phyloP scores from a whole-genome alignment of 1,284 basidiomycete species.

The Chondrostereum purpureum region DNA sequence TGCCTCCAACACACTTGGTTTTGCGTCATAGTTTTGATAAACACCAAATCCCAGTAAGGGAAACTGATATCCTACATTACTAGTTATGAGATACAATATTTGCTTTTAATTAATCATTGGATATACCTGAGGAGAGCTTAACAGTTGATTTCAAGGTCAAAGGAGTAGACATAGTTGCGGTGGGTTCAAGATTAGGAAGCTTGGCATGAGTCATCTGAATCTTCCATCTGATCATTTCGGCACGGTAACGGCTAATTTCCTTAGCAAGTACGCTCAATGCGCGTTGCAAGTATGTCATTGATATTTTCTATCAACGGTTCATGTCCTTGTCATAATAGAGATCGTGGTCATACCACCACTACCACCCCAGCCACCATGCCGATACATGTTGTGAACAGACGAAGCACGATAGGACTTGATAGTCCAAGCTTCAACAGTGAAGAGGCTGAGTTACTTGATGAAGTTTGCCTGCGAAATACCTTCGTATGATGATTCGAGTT shows the following conservation, averaged over 20 bases:
- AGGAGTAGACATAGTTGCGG: background rate
- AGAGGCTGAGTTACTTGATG: background rate
- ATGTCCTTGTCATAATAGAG: background rate
- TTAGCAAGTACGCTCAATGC: too few relatives aligned
- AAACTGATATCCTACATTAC: conserved; percentile 47
- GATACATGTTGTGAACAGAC: background rate
- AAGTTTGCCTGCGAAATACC: background rate
- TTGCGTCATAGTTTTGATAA: conserved; percentile 62
- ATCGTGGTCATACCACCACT: background rate
- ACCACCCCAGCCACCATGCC: background rate
- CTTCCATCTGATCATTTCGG: too few relatives aligned
- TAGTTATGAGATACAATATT: conserved; percentile 3
- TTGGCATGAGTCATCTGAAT: too few relatives aligned
- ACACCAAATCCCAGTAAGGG: conserved; percentile 81
- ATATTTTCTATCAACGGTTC: conserved; percentile 1
- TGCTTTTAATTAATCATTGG: background rate
- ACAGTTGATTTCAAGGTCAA: background rate
- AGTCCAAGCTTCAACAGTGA: background rate
- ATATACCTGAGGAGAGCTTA: conserved; percentile 31
- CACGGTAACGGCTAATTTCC: too few relatives aligned
- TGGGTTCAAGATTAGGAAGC: too few relatives aligned
- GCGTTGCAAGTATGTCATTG: too few relatives aligned
- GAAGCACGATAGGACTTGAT: background rate
- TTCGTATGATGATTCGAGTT: background rate
- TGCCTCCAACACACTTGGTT: conserved; percentile 58